Evolutionary conservation across 495 filamentous ascomycete genomes (phyloP).

Genomic region (Tuber brumale): DNA sequence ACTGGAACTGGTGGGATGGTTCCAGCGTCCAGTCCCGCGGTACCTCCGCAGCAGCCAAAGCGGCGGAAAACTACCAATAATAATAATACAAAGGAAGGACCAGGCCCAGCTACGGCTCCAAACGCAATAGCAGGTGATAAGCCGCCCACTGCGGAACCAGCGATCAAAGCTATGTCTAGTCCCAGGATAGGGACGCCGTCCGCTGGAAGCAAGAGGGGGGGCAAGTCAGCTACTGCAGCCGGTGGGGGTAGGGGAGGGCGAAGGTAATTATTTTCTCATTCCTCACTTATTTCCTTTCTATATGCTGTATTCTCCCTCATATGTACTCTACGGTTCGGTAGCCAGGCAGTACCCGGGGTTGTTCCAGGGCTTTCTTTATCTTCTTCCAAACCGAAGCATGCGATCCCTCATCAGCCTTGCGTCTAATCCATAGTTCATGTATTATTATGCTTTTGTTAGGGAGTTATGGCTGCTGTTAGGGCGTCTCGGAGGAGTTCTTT

Average conservation of each 20-base stretch:
- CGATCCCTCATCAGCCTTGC: constrained; percentile 10
- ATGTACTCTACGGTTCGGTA: background rate
- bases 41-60: constrained; percentile 26
- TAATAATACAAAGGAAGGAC: constrained; percentile 27
- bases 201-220: constrained; percentile 32
- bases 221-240: constrained; percentile 27
- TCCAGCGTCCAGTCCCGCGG: constrained; percentile 18
- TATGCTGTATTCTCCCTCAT: constrained; percentile 8
- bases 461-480: constrained; percentile 13
- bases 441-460: constrained; percentile 14
- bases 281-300: constrained; percentile 17
- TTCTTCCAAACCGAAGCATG: constrained; percentile 22
- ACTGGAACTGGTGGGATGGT: constrained; percentile 29
- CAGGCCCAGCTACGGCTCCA: constrained; percentile 18
- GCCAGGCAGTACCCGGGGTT: background rate
- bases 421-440: constrained; percentile 2
- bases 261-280: constrained; percentile 27
- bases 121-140: constrained; percentile 26
- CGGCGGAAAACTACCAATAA: constrained; percentile 34
- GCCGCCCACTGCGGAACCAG: constrained; percentile 15
- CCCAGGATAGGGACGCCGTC: constrained; percentile 36
- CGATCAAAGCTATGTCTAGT: constrained; percentile 29
- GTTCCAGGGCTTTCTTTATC: background rate
- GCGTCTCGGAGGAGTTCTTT: constrained; percentile 23
- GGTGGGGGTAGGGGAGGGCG: constrained; percentile 34